Evolutionary conservation across 164 flowering plant genomes (phyloP), one percentile per base, ranked within the genome.

Genomic region (Brasenia schreberi): DNA sequence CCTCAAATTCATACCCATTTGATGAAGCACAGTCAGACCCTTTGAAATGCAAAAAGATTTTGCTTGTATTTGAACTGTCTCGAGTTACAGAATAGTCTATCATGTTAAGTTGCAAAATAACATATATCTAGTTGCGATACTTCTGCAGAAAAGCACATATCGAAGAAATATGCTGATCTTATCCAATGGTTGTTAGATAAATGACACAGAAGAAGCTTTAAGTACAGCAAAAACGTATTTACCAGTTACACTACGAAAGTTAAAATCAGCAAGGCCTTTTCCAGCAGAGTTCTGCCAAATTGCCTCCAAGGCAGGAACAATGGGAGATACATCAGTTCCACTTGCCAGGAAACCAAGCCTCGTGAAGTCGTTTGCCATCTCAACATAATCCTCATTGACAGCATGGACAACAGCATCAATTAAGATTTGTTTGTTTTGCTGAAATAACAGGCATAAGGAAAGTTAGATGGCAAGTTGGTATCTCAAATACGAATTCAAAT

Each of bases 351-450:
- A 94, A 64, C 98, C 97, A 72, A 94, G 97, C 83, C 97, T 84
- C 64, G 98, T 94, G 80, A 94, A 90, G 78, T 94, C 98, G 79
- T 90, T 90, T 66, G 98, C 98, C 98, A 94, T 94, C 82, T 94
- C 98, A 73, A 52, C 81, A 78, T 94, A 94, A 72, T 94, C 98
- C 78, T 94, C 98, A 76, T 94, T 94, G 23, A 94, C 98, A 77
- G 98, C 98, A 82, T 94, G 98, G 69, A 94, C 98, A 72, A 94
- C 97, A 77, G 98, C 98, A 82, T 94, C 98, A 62, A 94, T 94
- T 80, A 94, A 73, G 67, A 94, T 89, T 81, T 94, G 95, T 67
- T 94, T 94, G 75, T 94, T 94, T 89, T 80, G 97, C 98, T 94
- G 91, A 62, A 69, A 72, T 65, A 23, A 23, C 23, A 61, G 65